phyloP scores from a whole-genome alignment of 345 rosid genomes.

The Abelmoschus esculentus region DNA sequence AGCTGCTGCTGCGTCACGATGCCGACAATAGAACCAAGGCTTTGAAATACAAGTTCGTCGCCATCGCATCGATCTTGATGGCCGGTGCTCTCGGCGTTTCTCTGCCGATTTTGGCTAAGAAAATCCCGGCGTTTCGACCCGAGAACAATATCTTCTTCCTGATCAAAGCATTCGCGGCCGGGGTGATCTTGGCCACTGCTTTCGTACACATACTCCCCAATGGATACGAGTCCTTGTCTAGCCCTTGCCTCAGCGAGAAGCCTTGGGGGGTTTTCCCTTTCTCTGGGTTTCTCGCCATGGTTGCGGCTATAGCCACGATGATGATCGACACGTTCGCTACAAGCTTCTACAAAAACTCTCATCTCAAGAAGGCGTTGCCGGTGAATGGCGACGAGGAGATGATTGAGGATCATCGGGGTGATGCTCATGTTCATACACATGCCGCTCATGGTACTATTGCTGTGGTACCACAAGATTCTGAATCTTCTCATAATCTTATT shows the following conservation, averaged over 20 bases:
- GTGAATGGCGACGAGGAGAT: background rate
- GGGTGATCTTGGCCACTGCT: slow-evolving; percentile 39
- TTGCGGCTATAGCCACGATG: slow-evolving; percentile 34
- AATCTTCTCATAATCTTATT: slow-evolving; percentile 20
- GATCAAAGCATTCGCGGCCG: slow-evolving; percentile 43
- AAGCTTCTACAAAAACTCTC: slow-evolving; percentile 17
- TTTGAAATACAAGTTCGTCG: slow-evolving; percentile 10
- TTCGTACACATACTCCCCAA: slow-evolving; percentile 41
- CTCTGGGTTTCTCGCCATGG: slow-evolving; percentile 38
- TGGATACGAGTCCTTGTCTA: slow-evolving; percentile 29
- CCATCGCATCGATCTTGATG: slow-evolving; percentile 13
- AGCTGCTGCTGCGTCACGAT: background rate
- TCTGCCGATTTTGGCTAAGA: slow-evolving; percentile 7
- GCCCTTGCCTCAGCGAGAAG: slow-evolving; percentile 27
- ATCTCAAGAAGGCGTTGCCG: background rate
- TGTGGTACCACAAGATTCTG: background rate
- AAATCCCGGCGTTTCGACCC: slow-evolving; percentile 9
- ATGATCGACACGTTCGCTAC: slow-evolving; percentile 40
- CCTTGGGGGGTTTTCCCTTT: slow-evolving; percentile 39
- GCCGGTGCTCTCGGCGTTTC: slow-evolving; percentile 16
- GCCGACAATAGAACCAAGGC: background rate
- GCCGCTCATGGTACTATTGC: slow-evolving; percentile 25
- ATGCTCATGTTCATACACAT: slow-evolving; percentile 17
- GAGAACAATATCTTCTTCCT: slow-evolving; percentile 28
- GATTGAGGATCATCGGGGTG: slow-evolving; percentile 23